A percentile compares a stretch with the other conserved stretches of the same genome.
These are phyloP conservation scores for Pythium guiyangense DNA, from an alignment of 352 stramenopile genomes.

Conservation along the genomic window DNA sequence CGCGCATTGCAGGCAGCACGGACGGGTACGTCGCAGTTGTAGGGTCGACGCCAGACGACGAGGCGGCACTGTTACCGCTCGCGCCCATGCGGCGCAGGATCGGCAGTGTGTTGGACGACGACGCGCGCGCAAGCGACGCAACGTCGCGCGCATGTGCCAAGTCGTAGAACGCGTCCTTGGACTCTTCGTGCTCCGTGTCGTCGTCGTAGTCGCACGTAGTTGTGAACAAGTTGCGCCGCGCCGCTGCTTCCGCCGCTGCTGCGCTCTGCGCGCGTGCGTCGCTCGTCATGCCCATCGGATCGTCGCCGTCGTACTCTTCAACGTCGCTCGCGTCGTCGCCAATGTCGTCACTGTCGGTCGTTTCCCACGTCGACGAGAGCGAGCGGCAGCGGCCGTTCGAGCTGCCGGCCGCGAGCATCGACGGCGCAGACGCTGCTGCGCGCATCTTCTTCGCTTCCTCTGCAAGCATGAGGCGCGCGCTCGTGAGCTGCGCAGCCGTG, in stretches of 20 bases:
- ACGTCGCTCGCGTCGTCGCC: constrained; percentile 19
- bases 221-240: constrained; percentile 8
- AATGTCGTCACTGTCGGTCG: constrained; percentile 36
- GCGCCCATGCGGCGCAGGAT: constrained; percentile 5
- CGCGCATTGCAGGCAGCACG: constrained; percentile 9
- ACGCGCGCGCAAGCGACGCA: constrained; percentile 9
- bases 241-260: not conserved
- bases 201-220: constrained; percentile 26
- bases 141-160: constrained; percentile 6
- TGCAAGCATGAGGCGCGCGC: constrained; percentile 9
- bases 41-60: not conserved
- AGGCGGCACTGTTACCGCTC: not conserved
- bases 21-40: constrained; percentile 12
- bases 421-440: constrained; percentile 8
- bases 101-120: constrained; percentile 10
- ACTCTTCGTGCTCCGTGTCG: constrained; percentile 32
- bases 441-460: constrained; percentile 17
- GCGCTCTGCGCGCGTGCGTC: not conserved
- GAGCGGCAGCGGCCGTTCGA: constrained; percentile 30
- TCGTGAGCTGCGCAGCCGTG: constrained; percentile 8
- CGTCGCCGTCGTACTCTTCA: constrained; percentile 27
- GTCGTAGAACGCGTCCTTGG: constrained; percentile 9
- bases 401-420: constrained; percentile 9
- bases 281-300: not conserved
- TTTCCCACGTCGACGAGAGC: constrained; percentile 65